Conservation (phyloP, 2,329 filamentous ascomycete species). For the Pyrenochaeta sp. region DNA sequence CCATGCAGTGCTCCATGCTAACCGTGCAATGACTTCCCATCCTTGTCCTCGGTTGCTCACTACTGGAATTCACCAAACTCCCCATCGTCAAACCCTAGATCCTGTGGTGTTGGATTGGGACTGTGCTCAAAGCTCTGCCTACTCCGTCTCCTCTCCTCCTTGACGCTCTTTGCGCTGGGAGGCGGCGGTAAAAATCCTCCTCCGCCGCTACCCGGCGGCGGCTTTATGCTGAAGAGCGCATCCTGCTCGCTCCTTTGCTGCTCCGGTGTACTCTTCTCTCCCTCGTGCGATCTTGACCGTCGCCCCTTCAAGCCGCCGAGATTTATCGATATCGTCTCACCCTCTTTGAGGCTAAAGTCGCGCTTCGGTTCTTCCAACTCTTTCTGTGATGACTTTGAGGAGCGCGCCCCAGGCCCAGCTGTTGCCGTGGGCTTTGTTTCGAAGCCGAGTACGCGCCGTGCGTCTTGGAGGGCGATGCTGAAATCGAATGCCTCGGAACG, state of each 20-base stretch:
- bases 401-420: constrained; percentile 14
- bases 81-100: constrained; percentile 85
- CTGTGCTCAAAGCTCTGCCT: constrained; percentile 52
- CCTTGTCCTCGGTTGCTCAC: background rate
- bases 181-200: constrained; percentile 69
- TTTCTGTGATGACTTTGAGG: constrained; percentile 25
- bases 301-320: constrained; percentile 67
- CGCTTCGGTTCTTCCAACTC: constrained; percentile 64
- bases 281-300: constrained; percentile 48
- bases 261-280: constrained; percentile 49
- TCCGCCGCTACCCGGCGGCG: constrained; percentile 64
- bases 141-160: constrained; percentile 65
- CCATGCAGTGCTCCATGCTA: constrained; percentile 22
- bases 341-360: constrained; percentile 87
- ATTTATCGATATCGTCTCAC: constrained; percentile 87
- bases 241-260: constrained; percentile 51
- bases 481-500: constrained; percentile 87
- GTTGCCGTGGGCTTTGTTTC: constrained; percentile 51
- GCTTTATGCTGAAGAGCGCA: constrained; percentile 76
- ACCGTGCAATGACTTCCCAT: constrained; percentile 10
- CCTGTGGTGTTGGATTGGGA: constrained; percentile 55
- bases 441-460: constrained; percentile 73
- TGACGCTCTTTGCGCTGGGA: constrained; percentile 69
- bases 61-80: constrained; percentile 84
- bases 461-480: constrained; percentile 80